phyloP scores from a whole-genome alignment of 169 alveolate species.

The Theileria orientalis region DNA sequence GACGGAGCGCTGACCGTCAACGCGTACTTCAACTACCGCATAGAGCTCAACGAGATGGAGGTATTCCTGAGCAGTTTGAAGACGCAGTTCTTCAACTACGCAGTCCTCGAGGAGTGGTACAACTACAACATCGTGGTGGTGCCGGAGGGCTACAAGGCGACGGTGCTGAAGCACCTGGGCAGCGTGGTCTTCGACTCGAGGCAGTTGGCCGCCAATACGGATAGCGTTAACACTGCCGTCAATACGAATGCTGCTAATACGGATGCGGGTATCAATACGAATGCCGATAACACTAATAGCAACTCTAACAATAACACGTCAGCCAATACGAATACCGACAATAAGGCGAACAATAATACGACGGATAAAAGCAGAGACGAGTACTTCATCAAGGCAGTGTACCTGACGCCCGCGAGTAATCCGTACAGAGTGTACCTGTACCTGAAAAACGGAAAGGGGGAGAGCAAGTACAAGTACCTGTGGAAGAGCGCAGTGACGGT shows the following conservation, averaged over 20 bases:
- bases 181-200: slow-evolving; percentile 1
- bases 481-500: too few species aligned
- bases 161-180: background rate
- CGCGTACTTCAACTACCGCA: background rate
- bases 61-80: background rate
- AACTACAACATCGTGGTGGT: slow-evolving; percentile 4
- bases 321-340: too few species aligned
- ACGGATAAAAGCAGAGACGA: background rate
- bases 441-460: slow-evolving; percentile 1
- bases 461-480: background rate
- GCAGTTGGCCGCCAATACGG: too few species aligned
- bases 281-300: too few species aligned
- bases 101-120: background rate
- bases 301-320: too few species aligned
- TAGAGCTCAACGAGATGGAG: background rate
- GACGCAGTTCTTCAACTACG: background rate
- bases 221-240: too few species aligned
- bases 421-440: slow-evolving; percentile 7
- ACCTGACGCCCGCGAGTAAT: background rate
- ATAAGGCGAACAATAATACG: too few species aligned
- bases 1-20: background rate
- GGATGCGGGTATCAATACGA: too few species aligned
- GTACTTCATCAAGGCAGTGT: background rate
- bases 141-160: background rate
- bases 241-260: too few species aligned